Conservation (phyloP, 345 rosid species). For the Salix viminalis region DNA sequence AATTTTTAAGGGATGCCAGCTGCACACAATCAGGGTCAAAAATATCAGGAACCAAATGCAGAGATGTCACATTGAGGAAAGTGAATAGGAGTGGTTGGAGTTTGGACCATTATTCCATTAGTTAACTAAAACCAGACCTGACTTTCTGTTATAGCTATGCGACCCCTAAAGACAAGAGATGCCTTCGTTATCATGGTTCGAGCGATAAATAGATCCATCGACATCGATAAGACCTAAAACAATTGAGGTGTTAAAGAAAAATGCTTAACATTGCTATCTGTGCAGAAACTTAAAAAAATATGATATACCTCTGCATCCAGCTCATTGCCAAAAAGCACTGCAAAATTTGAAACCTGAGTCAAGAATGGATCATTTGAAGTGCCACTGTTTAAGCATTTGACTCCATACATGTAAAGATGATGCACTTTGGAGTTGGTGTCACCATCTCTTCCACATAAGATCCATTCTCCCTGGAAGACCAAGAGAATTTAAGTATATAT, state of each 20-base stretch:
- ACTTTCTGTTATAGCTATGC: constrained; percentile 59
- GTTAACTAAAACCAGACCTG: constrained; percentile 50
- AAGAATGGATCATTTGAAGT: constrained; percentile 82
- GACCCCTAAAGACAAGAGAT: constrained; percentile 83
- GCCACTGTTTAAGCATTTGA: constrained; percentile 59
- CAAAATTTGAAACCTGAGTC: constrained; percentile 80
- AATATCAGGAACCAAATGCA: background rate
- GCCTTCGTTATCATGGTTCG: constrained; percentile 97
- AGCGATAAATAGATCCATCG: constrained; percentile 98
- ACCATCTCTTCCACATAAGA: constrained; percentile 64
- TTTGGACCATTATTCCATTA: constrained; percentile 1
- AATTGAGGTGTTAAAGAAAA: constrained; percentile 9
- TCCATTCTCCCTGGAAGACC: constrained; percentile 90
- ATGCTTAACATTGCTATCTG: background rate
- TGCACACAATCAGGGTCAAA: constrained; percentile 36
- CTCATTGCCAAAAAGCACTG: constrained; percentile 92
- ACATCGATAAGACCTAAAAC: constrained; percentile 97
- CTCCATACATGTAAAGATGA: constrained; percentile 73
- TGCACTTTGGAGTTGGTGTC: constrained; percentile 43
- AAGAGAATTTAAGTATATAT: constrained; percentile 10
- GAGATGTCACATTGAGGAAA: background rate
- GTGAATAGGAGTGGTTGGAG: background rate
- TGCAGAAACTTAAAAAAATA: background rate
- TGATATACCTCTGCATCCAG: constrained; percentile 98
- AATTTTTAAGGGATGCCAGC: constrained; percentile 85